Evolutionary conservation across 495 filamentous ascomycete species (phyloP).

Genomic region (Penicillium cosmopolitanum): DNA sequence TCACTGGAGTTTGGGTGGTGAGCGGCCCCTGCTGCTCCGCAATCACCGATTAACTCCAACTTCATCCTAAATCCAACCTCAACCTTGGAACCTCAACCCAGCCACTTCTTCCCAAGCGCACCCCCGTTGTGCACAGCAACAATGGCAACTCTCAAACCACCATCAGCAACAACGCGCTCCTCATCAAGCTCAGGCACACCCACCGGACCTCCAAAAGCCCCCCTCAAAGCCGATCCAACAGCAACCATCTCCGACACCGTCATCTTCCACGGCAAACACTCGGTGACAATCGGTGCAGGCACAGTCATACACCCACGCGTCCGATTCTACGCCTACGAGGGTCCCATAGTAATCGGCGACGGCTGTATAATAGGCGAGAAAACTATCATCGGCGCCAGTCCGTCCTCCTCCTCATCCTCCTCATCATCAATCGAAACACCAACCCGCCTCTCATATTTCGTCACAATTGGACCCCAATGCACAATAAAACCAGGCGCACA

Average conservation of each 20-base stretch:
- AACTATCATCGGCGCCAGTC: slow-evolving; percentile 56
- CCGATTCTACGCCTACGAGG: slow-evolving; percentile 67
- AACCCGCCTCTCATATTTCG: slow-evolving; percentile 41
- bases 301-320: slow-evolving; percentile 83
- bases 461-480: slow-evolving; percentile 38
- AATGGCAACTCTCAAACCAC: slow-evolving; percentile 36
- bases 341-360: slow-evolving; percentile 72
- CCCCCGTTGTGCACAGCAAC: neutral
- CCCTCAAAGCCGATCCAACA: slow-evolving; percentile 68
- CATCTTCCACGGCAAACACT: slow-evolving; percentile 69
- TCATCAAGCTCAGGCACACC: slow-evolving; percentile 30
- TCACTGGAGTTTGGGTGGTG: no score
- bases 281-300: slow-evolving; percentile 70
- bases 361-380: slow-evolving; percentile 80
- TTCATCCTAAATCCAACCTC: no score
- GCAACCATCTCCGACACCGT: slow-evolving; percentile 79
- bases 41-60: no score
- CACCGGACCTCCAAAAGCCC: slow-evolving; percentile 48
- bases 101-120: no score
- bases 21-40: no score
- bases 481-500: slow-evolving; percentile 40
- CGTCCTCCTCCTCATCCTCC: slow-evolving; percentile 29
- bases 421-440: slow-evolving; percentile 20
- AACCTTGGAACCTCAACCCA: no score
- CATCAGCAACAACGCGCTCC: slow-evolving; percentile 28